Base-by-base conservation (phyloP, 306 rosid species). In the Citrullus colocynthis region DNA sequence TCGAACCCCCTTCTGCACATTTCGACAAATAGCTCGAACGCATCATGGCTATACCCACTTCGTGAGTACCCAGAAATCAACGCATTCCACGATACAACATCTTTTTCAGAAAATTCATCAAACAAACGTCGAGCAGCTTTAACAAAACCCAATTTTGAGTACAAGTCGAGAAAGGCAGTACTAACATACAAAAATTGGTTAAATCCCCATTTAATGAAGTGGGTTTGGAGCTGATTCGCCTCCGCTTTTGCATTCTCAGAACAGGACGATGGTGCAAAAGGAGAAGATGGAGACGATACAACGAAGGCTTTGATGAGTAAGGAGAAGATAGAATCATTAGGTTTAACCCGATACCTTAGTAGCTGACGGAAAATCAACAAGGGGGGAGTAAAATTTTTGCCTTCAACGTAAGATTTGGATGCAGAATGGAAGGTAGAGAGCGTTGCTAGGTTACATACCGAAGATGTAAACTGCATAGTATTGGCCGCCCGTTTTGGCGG, bases 141-240 rank as follows among this genome's bases (percentile, higher is more conserved):
- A 44, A 21, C 75, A 45, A 2, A 44, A 45, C 75, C 75, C 75
- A 70, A 45, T 70, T 45, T 70, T 21, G 75, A 70, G 48, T 70
- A 45, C 75, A 70, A 70, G 54, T 70, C 57, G 39, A 70, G 75
- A 45, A 70, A 24, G 21, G 57, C 75, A 45, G 57, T 70, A 70
- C 57, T 21, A 14, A 70, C 57, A 42, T 70, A 70, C 54, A 70
- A 70, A 70, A 70, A 44, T 44, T 24, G 57, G 75, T 70, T 57
- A 45, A 70, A 70, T 70, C 75, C 75, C 57, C 75, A 44, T 70
- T 70, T 70, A 14, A 70, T 44, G 56, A 45, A 45, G 39, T 45
- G 75, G 39, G 57, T 14, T 45, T 70, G 75, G 75, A 70, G 75
- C 75, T 70, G 75, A 45, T 44, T 44, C 20, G 75, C 75, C 54